These are phyloP conservation scores for Huntiella moniliformis DNA, from an alignment of 2,329 filamentous ascomycete genomes.

Conservation along the genomic window DNA sequence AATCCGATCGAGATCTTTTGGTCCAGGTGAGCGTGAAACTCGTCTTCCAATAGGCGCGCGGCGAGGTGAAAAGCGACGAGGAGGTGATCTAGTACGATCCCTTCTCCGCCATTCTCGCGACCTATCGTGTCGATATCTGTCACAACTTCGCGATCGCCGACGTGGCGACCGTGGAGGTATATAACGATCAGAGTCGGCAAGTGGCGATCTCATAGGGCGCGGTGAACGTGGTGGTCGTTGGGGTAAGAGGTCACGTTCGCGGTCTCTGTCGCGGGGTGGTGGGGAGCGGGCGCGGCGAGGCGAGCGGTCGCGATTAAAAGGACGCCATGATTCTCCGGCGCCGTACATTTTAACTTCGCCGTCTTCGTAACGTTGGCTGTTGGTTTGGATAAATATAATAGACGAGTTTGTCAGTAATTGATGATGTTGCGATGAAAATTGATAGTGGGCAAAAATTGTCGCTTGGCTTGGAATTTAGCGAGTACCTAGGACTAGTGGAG, in stretches of 20 bases:
- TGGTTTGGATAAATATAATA: not conserved
- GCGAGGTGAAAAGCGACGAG: conserved; percentile 18
- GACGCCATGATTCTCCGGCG: conserved; percentile 41
- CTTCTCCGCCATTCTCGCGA: conserved; percentile 19
- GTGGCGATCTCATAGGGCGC: conserved; percentile 21
- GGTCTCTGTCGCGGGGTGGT: conserved; percentile 5
- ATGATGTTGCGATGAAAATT: not conserved
- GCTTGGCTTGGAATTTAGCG: not conserved
- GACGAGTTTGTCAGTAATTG: not conserved
- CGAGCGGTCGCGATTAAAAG: conserved; percentile 32
- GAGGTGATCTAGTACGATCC: conserved; percentile 18
- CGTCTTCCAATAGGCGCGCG: conserved; percentile 18
- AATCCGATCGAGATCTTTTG: conserved; percentile 18
- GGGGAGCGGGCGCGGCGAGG: conserved; percentile 17
- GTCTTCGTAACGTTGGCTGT: conserved; percentile 33
- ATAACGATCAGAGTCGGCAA: conserved; percentile 26
- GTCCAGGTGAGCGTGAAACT: conserved; percentile 14
- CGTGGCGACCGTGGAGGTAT: conserved; percentile 26
- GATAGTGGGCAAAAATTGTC: too few relatives aligned
- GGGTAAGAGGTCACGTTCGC: conserved; percentile 20
- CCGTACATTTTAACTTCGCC: conserved; percentile 43
- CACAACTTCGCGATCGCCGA: conserved; percentile 24
- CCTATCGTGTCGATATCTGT: conserved; percentile 24
- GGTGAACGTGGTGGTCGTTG: conserved; percentile 16
- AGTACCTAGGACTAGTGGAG: not conserved